Evolutionary conservation across 805 yeast genomes (phyloP).

Genomic region (Ogataea paradorogensis): DNA sequence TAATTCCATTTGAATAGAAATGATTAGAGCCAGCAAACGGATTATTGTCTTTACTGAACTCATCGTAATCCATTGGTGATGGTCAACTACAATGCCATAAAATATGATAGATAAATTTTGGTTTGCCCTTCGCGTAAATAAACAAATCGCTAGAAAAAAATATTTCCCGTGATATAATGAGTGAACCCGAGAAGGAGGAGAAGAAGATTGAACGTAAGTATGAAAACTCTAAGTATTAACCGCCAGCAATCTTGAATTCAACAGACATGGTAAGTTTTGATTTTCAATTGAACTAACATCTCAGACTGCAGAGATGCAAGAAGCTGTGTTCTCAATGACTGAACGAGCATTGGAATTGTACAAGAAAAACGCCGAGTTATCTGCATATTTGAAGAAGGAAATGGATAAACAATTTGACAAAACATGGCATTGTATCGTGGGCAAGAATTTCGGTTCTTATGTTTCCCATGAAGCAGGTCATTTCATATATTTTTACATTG

Average conservation of each 20-base stretch:
- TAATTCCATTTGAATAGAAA: slow-evolving; percentile 28
- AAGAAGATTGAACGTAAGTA: slow-evolving; percentile 14
- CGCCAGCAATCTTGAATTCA: slow-evolving; percentile 24
- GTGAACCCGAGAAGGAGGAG: slow-evolving; percentile 2
- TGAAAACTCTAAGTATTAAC: neutral
- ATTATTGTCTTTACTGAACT: slow-evolving; percentile 33
- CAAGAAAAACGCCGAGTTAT: slow-evolving; percentile 58
- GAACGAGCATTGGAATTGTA: slow-evolving; percentile 42
- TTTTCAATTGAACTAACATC: neutral
- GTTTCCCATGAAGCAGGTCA: slow-evolving; percentile 74
- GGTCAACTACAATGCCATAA: neutral
- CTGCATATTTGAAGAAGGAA: slow-evolving; percentile 59
- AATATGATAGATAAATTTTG: neutral
- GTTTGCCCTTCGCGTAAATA: slow-evolving; percentile 11
- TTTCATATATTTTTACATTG: slow-evolving; percentile 70
- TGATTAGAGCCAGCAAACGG: slow-evolving; percentile 37
- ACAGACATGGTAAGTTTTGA: slow-evolving; percentile 28
- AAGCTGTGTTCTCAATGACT: slow-evolving; percentile 46
- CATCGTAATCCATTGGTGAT: slow-evolving; percentile 30
- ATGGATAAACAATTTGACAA: slow-evolving; percentile 63
- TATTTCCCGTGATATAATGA: neutral
- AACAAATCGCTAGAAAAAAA: no score
- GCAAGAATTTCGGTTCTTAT: slow-evolving; percentile 74
- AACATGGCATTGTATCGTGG: slow-evolving; percentile 82
- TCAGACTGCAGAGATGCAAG: slow-evolving; percentile 51